phyloP scores from a whole-genome alignment of 805 yeast genomes.

The Sugiyamaella boreocaroliniensis region DNA sequence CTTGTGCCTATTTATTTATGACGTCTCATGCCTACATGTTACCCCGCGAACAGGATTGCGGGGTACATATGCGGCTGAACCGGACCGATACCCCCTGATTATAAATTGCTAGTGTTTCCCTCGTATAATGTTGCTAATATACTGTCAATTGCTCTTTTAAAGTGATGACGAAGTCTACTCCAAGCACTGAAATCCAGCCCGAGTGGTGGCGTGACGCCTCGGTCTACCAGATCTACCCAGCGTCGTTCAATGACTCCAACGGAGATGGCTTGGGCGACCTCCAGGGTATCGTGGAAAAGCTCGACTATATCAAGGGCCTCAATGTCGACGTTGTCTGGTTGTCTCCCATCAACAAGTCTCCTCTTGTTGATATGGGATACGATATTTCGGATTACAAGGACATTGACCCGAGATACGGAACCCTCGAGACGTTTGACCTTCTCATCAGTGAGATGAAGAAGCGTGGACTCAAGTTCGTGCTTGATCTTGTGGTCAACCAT shows the following conservation, averaged over 20 bases:
- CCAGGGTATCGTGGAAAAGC: constrained; percentile 44
- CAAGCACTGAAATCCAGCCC: constrained; percentile 2
- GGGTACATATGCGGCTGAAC: constrained; percentile 1
- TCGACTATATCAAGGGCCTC: constrained; percentile 45
- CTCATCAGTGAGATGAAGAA: constrained; percentile 43
- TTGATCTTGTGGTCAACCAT: constrained; percentile 55
- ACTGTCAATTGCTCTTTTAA: background rate
- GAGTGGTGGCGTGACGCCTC: constrained; percentile 57
- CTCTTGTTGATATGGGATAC: constrained; percentile 59
- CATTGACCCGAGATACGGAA: constrained; percentile 48
- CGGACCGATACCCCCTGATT: constrained; percentile 1
- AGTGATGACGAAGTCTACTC: background rate
- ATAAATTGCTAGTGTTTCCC: background rate
- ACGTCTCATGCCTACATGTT: background rate
- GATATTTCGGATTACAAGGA: constrained; percentile 50
- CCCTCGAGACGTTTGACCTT: constrained; percentile 45
- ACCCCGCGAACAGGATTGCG: background rate
- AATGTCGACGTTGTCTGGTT: constrained; percentile 52
- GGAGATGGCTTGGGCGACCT: constrained; percentile 56
- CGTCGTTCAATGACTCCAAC: constrained; percentile 52
- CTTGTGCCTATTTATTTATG: background rate
- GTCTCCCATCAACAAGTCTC: constrained; percentile 52
- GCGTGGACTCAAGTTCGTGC: constrained; percentile 45
- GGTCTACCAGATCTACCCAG: constrained; percentile 56
- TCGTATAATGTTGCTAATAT: too few relatives aligned